These are phyloP conservation scores for Metschnikowia proteae DNA, from an alignment of 805 yeast genomes.

Conservation along the genomic window DNA sequence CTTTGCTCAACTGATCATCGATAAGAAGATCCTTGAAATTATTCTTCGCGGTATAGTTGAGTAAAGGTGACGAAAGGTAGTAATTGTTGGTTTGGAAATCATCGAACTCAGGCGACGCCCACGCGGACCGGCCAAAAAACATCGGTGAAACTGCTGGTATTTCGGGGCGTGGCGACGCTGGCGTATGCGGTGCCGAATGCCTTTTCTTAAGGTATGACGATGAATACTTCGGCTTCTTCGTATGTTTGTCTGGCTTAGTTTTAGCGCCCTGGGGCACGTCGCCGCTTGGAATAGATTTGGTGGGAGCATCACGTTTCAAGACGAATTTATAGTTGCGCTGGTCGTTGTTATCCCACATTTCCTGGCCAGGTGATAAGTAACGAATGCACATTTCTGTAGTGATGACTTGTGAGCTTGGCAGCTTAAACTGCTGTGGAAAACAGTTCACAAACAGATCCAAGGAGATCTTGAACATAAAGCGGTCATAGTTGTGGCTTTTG, in stretches of 20 bases:
- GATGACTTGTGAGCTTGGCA: constrained; percentile 17
- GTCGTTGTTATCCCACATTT: constrained; percentile 77
- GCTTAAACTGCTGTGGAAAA: constrained; percentile 3
- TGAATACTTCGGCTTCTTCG: constrained; percentile 35
- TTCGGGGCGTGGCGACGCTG: not conserved
- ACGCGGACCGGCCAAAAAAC: not conserved
- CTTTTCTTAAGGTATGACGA: constrained; percentile 34
- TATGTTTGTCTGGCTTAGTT: constrained; percentile 14
- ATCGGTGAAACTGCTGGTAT: not conserved
- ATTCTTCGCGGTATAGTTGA: constrained; percentile 18
- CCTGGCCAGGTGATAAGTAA: constrained; percentile 46
- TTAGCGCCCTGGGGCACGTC: constrained; percentile 12
- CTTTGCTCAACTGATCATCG: constrained; percentile 1
- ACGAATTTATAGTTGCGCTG: constrained; percentile 54
- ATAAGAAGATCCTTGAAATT: constrained; percentile 5
- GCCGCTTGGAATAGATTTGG: not conserved
- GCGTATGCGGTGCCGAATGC: constrained; percentile 21
- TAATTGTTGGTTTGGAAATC: constrained; percentile 35
- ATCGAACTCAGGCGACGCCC: constrained; percentile 8
- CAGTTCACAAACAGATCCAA: constrained; percentile 22
- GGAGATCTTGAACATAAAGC: constrained; percentile 65
- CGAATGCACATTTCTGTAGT: constrained; percentile 51
- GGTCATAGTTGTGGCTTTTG: constrained; percentile 54
- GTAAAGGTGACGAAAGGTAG: constrained; percentile 36
- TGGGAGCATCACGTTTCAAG: not conserved